Conservation (phyloP, 768 basidiomycete species). For the Fibroporia radiculosa region DNA sequence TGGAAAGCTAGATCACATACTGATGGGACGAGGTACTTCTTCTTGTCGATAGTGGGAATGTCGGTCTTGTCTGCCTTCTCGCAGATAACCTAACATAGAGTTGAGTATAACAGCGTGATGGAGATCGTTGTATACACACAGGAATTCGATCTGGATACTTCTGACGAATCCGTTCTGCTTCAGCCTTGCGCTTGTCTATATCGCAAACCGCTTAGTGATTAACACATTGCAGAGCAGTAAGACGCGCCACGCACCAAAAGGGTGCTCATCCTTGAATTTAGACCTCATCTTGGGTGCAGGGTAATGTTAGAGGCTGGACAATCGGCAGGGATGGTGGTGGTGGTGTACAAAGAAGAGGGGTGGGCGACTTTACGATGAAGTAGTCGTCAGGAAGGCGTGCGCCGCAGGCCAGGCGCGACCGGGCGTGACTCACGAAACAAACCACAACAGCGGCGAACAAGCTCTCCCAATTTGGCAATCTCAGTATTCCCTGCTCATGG, state of each 20-base stretch:
- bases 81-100: conserved; percentile 77
- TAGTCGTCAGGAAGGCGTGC: conserved; percentile 16
- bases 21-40: conserved; percentile 99
- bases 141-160: conserved; percentile 99
- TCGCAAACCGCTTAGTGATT: conserved; percentile 21
- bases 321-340: conserved; percentile 4
- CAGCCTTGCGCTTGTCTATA: conserved; percentile 97
- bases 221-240: conserved; percentile 24
- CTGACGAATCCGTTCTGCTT: conserved; percentile 96
- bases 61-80: conserved; percentile 99
- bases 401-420: conserved; percentile 14
- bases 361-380: conserved; percentile 15
- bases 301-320: neutral
- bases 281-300: conserved; percentile 57
- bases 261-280: conserved; percentile 99
- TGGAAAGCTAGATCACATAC: conserved; percentile 40
- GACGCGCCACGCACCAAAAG: conserved; percentile 67
- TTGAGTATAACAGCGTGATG: conserved; percentile 4
- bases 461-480: conserved; percentile 10
- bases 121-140: conserved; percentile 40
- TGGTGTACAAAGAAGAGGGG: conserved; percentile 10
- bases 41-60: conserved; percentile 99
- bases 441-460: conserved; percentile 17
- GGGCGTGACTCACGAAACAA: conserved; percentile 18
- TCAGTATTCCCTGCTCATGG: neutral